Evolutionary conservation across 2,329 filamentous ascomycete species (phyloP).

Genomic region (Aspergillus niger): DNA sequence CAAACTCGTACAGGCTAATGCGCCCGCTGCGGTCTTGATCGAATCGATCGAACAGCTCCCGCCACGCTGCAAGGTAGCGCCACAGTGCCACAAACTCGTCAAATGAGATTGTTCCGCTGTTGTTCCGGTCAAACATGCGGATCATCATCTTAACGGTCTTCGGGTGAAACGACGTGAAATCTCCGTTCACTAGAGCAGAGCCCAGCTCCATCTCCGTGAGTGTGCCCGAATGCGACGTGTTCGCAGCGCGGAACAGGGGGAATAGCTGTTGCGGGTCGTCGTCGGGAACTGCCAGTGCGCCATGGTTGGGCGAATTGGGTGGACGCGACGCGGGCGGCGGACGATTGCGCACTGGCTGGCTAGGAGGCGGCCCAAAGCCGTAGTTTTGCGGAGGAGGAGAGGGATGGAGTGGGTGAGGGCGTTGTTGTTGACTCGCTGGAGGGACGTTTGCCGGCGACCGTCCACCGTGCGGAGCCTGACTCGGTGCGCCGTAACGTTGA

Average conservation of each 20-base stretch:
- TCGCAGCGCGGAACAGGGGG: conserved; percentile 86
- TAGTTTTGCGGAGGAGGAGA: conserved; percentile 50
- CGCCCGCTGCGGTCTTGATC: conserved; percentile 84
- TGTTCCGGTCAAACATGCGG: conserved; percentile 96
- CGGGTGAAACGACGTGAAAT: conserved; percentile 90
- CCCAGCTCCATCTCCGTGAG: conserved; percentile 85
- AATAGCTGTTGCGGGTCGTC: conserved; percentile 65
- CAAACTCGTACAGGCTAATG: conserved; percentile 84
- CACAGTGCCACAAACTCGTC: conserved; percentile 95
- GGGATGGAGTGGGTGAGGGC: conserved; percentile 43
- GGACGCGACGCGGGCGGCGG: conserved; percentile 62
- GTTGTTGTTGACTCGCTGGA: conserved; percentile 31
- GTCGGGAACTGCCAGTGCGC: conserved; percentile 50
- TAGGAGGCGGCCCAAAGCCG: conserved; percentile 53
- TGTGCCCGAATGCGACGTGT: conserved; percentile 74
- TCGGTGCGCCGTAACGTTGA: conserved; percentile 17
- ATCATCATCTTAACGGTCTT: conserved; percentile 99
- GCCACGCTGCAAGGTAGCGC: conserved; percentile 94
- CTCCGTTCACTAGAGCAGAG: conserved; percentile 89
- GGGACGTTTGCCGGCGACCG: conserved; percentile 21
- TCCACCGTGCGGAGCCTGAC: conserved; percentile 22
- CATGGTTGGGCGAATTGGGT: conserved; percentile 65
- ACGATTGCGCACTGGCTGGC: conserved; percentile 55
- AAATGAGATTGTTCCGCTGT: conserved; percentile 85
- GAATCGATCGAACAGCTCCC: conserved; percentile 91